Base-by-base conservation (phyloP, 2,329 filamentous ascomycete species). In the Penicillium hordei region DNA sequence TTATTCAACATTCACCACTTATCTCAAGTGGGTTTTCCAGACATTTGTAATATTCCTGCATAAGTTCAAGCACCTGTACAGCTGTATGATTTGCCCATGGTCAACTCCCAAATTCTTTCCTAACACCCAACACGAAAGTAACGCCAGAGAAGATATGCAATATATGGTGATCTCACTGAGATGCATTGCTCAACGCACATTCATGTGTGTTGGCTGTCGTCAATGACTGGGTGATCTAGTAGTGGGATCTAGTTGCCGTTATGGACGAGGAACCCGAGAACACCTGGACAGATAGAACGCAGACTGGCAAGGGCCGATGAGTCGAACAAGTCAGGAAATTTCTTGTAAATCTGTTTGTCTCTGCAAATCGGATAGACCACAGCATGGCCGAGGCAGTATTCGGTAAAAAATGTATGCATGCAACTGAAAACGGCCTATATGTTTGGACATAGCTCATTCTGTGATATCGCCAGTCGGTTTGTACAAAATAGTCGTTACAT, bases 401-500 rank as follows among this genome's bases (percentile, higher is more conserved):
- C 33, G 43, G 49, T 15, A 21, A 43, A 52, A 31, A 48, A 36
- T 54, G 39, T 33, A 43, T 54, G 52, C 48, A 49, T 55, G 40
- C n/a, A 59, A 52, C 42, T 34, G 8, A 29, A 21, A 45, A 45
- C 52, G 49, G 44, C 46, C 19, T 27, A 42, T 49, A 27, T 43
- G 36, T n/a, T 34, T 10, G 19, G 27, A 44, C 36, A 46, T 59
- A 33, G 54, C 52, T 68, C 71, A 74, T 58, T 67, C 72, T 13
- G 67, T 68, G 42, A 73, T 70, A 60, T 76, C 68, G 31, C 70
- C 81, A 21, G 92, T 91, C 19, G 91, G 92, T 80, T 97, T 97
- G 79, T 97, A 97, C 81, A 97, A 89, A 72, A 97, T 96, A 2
- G 93, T 97, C 4, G 93, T 97, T 36, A 97, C 89, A 76, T 97